phyloP scores from a whole-genome alignment of 2,329 filamentous ascomycete species.

The Hypoxylon sp. region DNA sequence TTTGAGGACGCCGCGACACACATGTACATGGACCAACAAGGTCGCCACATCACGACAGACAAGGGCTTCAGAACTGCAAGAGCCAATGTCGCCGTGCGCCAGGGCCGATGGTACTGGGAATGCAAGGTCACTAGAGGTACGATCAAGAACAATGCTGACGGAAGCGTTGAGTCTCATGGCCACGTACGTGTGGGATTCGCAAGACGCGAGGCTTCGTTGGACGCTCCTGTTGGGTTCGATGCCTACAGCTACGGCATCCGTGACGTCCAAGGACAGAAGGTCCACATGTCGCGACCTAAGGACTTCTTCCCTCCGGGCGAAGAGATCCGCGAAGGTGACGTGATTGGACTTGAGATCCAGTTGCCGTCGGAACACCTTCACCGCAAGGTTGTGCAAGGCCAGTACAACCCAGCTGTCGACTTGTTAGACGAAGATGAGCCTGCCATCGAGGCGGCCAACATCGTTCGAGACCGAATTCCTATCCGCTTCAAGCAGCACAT shows the following conservation, averaged over 20 bases:
- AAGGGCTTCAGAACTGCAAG: constrained; percentile 94
- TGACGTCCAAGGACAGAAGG: constrained; percentile 90
- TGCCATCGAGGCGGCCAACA: constrained; percentile 77
- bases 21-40: constrained; percentile 84
- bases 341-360: constrained; percentile 90
- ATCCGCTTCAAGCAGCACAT: constrained; percentile 94
- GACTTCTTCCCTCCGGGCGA: constrained; percentile 87
- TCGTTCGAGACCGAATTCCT: constrained; percentile 94
- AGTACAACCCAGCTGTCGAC: constrained; percentile 90
- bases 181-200: constrained; percentile 91
- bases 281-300: constrained; percentile 93
- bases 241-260: constrained; percentile 95
- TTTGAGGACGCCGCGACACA: constrained; percentile 92
- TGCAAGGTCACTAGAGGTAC: constrained; percentile 89
- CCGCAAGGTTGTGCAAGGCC: constrained; percentile 87
- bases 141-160: constrained; percentile 61
- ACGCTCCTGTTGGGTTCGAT: constrained; percentile 88
- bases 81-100: constrained; percentile 89
- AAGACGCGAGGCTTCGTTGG: constrained; percentile 82
- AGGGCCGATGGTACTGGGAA: constrained; percentile 95
- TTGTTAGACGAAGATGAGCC: constrained; percentile 70
- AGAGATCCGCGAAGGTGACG: constrained; percentile 88
- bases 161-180: constrained; percentile 65
- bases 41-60: constrained; percentile 85
- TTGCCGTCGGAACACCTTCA: constrained; percentile 89